phyloP scores from a whole-genome alignment of 1,284 basidiomycete genomes.

The Leccinum subrobustum region DNA sequence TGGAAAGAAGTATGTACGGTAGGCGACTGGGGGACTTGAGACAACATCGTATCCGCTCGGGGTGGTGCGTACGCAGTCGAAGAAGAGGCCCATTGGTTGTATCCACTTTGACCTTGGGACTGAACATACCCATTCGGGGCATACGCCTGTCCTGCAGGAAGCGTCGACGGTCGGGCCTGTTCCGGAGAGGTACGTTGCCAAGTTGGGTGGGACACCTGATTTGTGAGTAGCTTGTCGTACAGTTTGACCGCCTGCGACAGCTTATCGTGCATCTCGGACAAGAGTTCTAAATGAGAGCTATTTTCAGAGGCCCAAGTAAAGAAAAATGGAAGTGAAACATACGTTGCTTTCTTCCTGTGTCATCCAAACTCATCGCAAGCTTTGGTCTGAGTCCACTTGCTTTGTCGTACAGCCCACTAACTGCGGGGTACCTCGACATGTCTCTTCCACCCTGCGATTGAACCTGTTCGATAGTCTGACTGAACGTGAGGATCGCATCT shows the following conservation, averaged over 20 bases:
- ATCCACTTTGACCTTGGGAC: slow-evolving; percentile 8
- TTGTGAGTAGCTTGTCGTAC: slow-evolving; percentile 85
- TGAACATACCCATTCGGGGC: slow-evolving; percentile 26
- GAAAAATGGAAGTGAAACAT: slow-evolving; percentile 34
- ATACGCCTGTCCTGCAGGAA: slow-evolving; percentile 14
- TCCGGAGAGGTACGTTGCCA: slow-evolving; percentile 45
- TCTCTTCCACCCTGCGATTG: slow-evolving; percentile 77
- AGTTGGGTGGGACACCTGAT: slow-evolving; percentile 72
- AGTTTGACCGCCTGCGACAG: slow-evolving; percentile 86
- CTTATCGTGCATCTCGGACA: slow-evolving; percentile 93
- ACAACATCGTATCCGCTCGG: slow-evolving; percentile 10
- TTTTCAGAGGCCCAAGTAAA: neutral
- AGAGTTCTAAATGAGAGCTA: slow-evolving; percentile 49
- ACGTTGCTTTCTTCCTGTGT: slow-evolving; percentile 86
- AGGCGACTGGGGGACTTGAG: slow-evolving; percentile 20
- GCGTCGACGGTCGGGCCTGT: slow-evolving; percentile 12
- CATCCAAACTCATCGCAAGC: slow-evolving; percentile 81
- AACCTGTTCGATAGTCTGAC: slow-evolving; percentile 85
- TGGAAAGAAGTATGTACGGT: slow-evolving; percentile 17
- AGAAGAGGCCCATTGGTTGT: slow-evolving; percentile 33
- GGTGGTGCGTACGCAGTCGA: slow-evolving; percentile 22
- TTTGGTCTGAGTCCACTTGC: slow-evolving; percentile 82
- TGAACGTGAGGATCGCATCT: slow-evolving; percentile 86
- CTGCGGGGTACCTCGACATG: slow-evolving; percentile 77
- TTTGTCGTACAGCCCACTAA: slow-evolving; percentile 82